These are phyloP conservation scores for Santalum album DNA, from an alignment of 164 flowering plant genomes.

Conservation along the genomic window DNA sequence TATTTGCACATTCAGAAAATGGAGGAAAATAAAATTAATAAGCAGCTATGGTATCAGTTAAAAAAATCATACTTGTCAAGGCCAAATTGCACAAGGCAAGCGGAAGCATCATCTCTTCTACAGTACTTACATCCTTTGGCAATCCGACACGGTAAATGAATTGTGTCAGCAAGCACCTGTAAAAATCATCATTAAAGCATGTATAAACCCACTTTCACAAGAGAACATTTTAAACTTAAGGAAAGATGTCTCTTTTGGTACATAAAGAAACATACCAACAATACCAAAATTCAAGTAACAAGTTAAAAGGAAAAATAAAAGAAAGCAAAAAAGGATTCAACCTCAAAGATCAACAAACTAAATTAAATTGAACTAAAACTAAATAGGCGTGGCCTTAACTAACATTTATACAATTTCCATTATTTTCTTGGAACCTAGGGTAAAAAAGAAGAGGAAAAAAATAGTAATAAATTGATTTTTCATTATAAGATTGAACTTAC, in stretches of 20 bases:
- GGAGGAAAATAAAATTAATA: no score
- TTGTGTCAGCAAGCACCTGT: slow-evolving; percentile 83
- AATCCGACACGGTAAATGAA: slow-evolving; percentile 90
- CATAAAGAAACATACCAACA: no score
- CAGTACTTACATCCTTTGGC: slow-evolving; percentile 94
- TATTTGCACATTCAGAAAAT: no score
- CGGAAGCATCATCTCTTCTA: slow-evolving; percentile 64
- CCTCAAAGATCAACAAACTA: not conserved
- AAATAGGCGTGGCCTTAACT: not conserved
- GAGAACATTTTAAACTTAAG: not conserved
- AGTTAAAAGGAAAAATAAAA: no score
- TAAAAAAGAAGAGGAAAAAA: no score
- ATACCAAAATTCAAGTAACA: no score
- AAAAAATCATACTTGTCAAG: slow-evolving; percentile 45
- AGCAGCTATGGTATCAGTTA: no score
- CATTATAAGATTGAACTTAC: slow-evolving; percentile 37
- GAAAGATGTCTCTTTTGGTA: no score
- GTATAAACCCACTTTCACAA: not conserved
- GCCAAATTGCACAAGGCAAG: slow-evolving; percentile 87
- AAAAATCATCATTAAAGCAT: slow-evolving; percentile 3
- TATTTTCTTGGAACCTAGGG: no score
- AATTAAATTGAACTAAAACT: not conserved
- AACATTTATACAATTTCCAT: no score
- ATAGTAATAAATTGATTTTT: not conserved
- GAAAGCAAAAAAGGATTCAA: no score